phyloP scores from a whole-genome alignment of 495 filamentous ascomycete species.

The Xanthoparmelia taractica region DNA sequence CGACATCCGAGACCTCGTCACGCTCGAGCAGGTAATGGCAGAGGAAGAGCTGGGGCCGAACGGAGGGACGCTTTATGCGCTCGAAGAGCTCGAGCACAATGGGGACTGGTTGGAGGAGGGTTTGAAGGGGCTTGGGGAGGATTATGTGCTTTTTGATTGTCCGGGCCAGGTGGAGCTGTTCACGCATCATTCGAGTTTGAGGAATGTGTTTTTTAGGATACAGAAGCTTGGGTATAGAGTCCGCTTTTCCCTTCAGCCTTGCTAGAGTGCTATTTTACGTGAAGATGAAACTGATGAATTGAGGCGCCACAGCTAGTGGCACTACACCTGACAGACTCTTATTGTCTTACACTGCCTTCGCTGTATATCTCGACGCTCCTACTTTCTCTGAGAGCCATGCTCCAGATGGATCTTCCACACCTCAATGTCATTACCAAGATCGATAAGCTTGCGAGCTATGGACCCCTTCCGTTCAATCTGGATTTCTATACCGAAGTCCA shows the following conservation, averaged over 20 bases:
- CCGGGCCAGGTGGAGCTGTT: constrained; percentile 96
- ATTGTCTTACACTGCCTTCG: constrained; percentile 82
- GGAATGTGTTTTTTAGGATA: constrained; percentile 81
- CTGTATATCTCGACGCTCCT: constrained; percentile 91
- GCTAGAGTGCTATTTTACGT: neutral
- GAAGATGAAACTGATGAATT: constrained; percentile 21
- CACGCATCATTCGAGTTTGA: constrained; percentile 82
- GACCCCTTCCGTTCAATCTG: constrained; percentile 81
- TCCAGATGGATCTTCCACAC: constrained; percentile 92
- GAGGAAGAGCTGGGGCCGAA: constrained; percentile 88
- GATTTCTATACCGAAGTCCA: constrained; percentile 98
- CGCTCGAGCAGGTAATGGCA: constrained; percentile 90
- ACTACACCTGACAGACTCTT: constrained; percentile 83
- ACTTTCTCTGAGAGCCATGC: constrained; percentile 88
- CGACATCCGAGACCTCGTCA: constrained; percentile 83
- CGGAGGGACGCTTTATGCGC: constrained; percentile 82
- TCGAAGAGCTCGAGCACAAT: constrained; percentile 91
- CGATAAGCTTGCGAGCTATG: constrained; percentile 76
- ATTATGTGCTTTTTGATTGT: constrained; percentile 93
- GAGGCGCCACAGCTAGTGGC: constrained; percentile 62
- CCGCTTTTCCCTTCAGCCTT: constrained; percentile 33
- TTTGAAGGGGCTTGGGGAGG: constrained; percentile 68
- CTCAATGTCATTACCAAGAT: constrained; percentile 96
- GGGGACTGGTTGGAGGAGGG: constrained; percentile 82
- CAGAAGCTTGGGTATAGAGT: constrained; percentile 92